Evolutionary conservation across 2,329 filamentous ascomycete species (phyloP), one percentile per base, ranked within the genome.

Genomic region (Chaetomium sp.): DNA sequence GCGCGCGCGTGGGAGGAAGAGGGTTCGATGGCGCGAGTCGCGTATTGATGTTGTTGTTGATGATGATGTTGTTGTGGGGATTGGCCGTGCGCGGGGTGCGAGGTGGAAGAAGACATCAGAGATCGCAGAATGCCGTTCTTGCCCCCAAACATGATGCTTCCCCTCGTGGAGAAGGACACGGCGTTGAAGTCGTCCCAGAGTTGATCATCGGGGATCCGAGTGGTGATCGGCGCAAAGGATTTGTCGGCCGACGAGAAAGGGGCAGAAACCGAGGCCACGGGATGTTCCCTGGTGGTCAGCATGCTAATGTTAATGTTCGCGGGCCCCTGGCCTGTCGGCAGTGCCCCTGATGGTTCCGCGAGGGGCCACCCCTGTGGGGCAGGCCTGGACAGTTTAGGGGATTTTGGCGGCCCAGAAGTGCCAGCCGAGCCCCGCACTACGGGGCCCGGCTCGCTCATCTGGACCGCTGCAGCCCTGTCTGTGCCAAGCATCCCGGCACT

Each of bases 121-220:
- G 55, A 51, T 11, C 53, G 50, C 44, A 63, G 56, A 4, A 49
- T 54, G 41, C 57, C 56, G 56, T 65, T 72, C 65, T 77, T 77
- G 52, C 75, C 76, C 59, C 78, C 76, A 65, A 84, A 76, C 76
- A 86, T 81, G 64, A 86, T 73, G 69, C 82, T 85, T 61, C 82
- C 82, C 62, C 82, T 76, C 59, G 83, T 82, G 55, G 82, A 84
- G 66, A 86, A 86, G 61, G 76, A 76, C 61, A 86, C 69, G 54
- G 74, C 73, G 61, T 72, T 75, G 65, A 85, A 81, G 79, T 83
- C 79, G 59, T 82, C 81, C 60, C 84, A 71, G 54, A 85, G 71
- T 64, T 69, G 74, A 55, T 79, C 78, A 53, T 76, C 78, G 44
- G 81, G 81, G 64, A 85, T 83, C 56, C 71, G 67, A 49, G 82